Evolutionary conservation across 1,284 basidiomycete species (phyloP), one percentile per base, ranked within the genome.

Genomic region (Austroboletus rostrupii): DNA sequence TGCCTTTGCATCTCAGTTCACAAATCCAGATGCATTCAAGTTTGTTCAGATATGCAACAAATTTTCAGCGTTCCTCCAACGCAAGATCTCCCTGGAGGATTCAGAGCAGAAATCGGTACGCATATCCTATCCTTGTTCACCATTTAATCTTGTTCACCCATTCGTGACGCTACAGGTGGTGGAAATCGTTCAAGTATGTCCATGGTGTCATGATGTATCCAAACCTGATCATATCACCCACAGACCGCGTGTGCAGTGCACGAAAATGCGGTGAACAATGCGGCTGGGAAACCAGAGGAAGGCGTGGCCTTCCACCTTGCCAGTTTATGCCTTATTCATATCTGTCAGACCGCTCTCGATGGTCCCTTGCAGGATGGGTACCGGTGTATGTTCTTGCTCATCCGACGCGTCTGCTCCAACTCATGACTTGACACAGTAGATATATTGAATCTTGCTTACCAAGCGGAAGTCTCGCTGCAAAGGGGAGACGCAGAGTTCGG

Each of bases 221-320:
- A 11, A 40, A 13, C 23, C 44, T 59, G 20, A 58, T 39, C 11
- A 43, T 8, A 8, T 19, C 43, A 20, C 17, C 7, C 44, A 36
- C 47, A 62, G 61, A 21, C 58, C 31, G 64, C 57, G 2, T 56
- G 47, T 42, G 61, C 55, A 5, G 52, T 62, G 61, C 60, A 64
- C 12, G 55, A 65, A 51, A 64, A 49, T 6, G 58, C 52, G 7
- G 11, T 65, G 40, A 61, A 53, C 2, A 54, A 61, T 12, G 12
- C 35, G 11, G 1, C 3, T 17, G 45, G 64, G 52, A 44, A 57
- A 20, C 9, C 6, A 3, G 1, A 28, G 1, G 26, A 64, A 38
- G 57, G 39, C 16, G 39, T 38, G 19, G 3, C 11, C 5, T 49
- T 64, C 16, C n/a, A 52, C 2, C 31, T 59, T 29, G 53, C 61